Evolutionary conservation across 1,284 basidiomycete species (phyloP), one percentile per base, ranked within the genome.

Genomic region (Microbotryomycetes sp.): DNA sequence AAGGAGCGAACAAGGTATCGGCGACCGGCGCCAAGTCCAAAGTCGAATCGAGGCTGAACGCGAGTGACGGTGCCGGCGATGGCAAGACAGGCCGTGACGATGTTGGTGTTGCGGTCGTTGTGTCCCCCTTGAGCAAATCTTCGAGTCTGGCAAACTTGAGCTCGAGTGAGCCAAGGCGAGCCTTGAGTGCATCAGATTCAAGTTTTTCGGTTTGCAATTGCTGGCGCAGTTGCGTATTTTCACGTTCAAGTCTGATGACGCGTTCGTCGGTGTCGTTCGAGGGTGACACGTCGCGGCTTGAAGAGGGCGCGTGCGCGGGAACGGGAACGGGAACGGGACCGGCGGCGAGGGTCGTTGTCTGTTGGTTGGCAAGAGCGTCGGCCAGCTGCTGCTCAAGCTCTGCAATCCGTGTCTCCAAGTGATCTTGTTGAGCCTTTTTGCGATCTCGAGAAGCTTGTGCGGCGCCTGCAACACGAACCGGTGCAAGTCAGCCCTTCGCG

Each of bases 61-160:
- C 75, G 12, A 47, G 70, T 9, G 55, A 68, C 4, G 72, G 71
- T 6, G 68, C 75, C 1, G 49, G 36, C 4, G 50, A 61, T 2
- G 72, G 72, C 62, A 68, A 68, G 0, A 19, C 56, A n/a, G 9
- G 15, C 56, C 60, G 31, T 46, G 47, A 28, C 56, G 59, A 7
- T 25, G 45, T 14, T 15, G 49, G 46, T 32, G 55, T 32, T 46
- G 53, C 30, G 45, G 68, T 66, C 0, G 61, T 75, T 22, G 68
- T 63, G 23, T n/a, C 58, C 46, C 19, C 29, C 12, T 3, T 29
- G 14, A 66, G 31, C 22, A 66, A 47, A 5, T 54, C 54, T 47
- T 64, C 65, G 28, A 67, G 56, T 4, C 66, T 59, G 4, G 49
- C 30, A 19, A 67, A 67, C 50, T 67, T 67, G 53, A 53, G 4